Base-by-base conservation (phyloP, 2,329 filamentous ascomycete genomes). In the Cryphonectria carpinicola region DNA sequence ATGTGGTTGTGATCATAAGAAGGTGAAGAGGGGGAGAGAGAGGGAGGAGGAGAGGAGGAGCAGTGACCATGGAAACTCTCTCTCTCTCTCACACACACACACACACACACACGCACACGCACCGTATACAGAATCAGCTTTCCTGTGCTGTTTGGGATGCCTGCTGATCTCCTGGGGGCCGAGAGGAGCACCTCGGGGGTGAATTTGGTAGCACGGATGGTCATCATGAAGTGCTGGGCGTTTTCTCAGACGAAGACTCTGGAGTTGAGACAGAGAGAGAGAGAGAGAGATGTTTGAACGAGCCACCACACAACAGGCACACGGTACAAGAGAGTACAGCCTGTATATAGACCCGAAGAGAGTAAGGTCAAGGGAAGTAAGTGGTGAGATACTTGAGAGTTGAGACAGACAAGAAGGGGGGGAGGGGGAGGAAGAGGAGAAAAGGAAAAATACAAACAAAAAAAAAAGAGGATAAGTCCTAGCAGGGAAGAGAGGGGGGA, bases 131-230 rank as follows among this genome's bases (percentile, higher is more conserved):
- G 80, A 63, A 91, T 84, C 70, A 87, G 84, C 68, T 87, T 88
- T 60, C 91, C 92, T 67, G 87, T 84, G 52, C 84, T 79, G 78
- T 94, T 95, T n/a, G 93, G 92, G 0, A 89, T 80, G 64, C 89
- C 92, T 22, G 89, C 79, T 14, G 91, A 92, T 64, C 93, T 89
- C 70, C 93, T 89, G 43, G 93, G 92, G 22, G 92, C 92, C 74
- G 90, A 90, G 76, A 96, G 87, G 70, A 96, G 85, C 74, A 93
- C 91, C 84, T 93, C 88, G 5, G 92, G 92, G 13, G 91, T 94
- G 81, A 95, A 93, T 75, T 90, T 91, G 75, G 85, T 84, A 13
- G 90, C 90, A 74, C 86, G 86, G 78, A 93, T 86, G 10, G 91
- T 93, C 92, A 94, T 94, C 72, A 73, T 80, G 79, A 74, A 75